Conservation (phyloP, 2,329 filamentous ascomycete species). For the Colletotrichum nymphaeae region DNA sequence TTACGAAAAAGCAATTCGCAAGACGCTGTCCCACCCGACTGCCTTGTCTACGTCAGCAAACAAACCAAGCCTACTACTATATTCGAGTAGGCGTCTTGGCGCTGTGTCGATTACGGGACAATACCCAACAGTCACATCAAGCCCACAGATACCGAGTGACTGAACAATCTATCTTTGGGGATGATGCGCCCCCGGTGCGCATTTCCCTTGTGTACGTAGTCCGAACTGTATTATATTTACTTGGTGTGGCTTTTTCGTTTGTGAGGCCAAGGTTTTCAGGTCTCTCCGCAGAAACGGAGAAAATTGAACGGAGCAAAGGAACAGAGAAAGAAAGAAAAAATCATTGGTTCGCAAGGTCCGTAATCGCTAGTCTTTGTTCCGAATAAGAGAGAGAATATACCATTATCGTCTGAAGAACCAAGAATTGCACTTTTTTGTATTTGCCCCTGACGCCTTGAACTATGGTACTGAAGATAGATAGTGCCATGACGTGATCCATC, state of each 20-base stretch:
- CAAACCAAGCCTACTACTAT: background rate
- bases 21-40: background rate
- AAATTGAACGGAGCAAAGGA: conserved; percentile 19
- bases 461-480: background rate
- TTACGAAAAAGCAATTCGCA: background rate
- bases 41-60: background rate
- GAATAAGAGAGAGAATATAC: background rate
- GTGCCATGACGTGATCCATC: background rate
- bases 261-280: background rate
- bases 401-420: background rate
- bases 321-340: conserved; percentile 20
- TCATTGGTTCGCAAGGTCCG: background rate
- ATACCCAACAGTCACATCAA: background rate
- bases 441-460: background rate
- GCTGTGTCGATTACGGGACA: background rate
- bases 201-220: conserved; percentile 29
- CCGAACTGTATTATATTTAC: conserved; percentile 27
- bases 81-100: background rate
- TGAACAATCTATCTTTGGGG: conserved; percentile 5
- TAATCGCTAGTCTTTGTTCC: conserved; percentile 5
- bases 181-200: conserved; percentile 10
- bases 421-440: background rate
- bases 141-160: background rate
- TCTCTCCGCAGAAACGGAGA: conserved; percentile 14
- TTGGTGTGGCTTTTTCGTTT: background rate